Evolutionary conservation across 2,329 filamentous ascomycete genomes (phyloP), one percentile per base, ranked within the genome.

Genomic region (Lasiodiplodia sp.): DNA sequence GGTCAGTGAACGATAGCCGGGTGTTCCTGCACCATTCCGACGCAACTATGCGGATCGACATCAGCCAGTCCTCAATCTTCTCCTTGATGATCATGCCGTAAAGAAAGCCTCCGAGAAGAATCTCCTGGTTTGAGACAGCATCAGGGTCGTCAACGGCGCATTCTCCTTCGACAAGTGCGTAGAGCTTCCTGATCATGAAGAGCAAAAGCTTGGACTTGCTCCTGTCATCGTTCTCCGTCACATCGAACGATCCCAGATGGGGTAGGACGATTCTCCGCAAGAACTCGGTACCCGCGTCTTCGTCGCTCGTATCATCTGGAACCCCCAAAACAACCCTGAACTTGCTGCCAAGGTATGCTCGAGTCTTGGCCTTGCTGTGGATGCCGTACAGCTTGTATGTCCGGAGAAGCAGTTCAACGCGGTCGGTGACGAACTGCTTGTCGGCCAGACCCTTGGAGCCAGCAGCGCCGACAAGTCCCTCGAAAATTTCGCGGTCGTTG

Each of bases 11-110:
- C 25, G 83, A 82, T 38, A 83, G 82, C 65, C 82, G 78, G 68
- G 85, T 86, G 44, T 78, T 82, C 57, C 83, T 82, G 25, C 81
- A 82, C 83, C 86, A 90, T 68, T 90, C 87, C 60, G 83, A 79
- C 21, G 85, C 77, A 38, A 84, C 79, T 11, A 80, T 78, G 40
- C 84, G 81, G 23, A 91, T 86, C 8, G 90, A 88, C n/a, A 86
- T 85, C 21, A 99, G 84, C 83, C 95, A 93, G 78, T 98, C 96
- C 70, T 99, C 95, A 11, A 99, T 84, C 69, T 91, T 89, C 80
- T 99, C 96, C 83, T 99, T 99, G 73, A 99, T 83, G 66, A 99
- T 94, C 89, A 96, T 95, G 68, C 93, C 93, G 77, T 97, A 99
- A 14, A 99, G 83, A 77, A 97, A 97, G 10, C 96, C 95, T 66